phyloP scores from a whole-genome alignment of 2,329 filamentous ascomycete species.

The Hymenoscyphus fructigenus region DNA sequence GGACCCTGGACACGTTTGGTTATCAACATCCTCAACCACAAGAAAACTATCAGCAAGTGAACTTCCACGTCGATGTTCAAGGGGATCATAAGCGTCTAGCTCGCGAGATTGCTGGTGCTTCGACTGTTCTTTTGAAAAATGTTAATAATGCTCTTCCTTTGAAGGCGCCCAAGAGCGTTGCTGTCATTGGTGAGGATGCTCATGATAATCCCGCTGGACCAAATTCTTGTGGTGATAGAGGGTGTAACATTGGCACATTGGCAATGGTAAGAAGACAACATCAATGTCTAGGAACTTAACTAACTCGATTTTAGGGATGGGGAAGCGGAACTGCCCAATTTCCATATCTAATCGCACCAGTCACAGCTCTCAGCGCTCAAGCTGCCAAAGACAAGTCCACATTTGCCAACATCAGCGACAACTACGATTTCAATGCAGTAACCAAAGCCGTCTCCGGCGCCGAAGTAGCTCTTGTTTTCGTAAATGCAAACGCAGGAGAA shows the following conservation, averaged over 20 bases:
- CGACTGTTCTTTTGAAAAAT: slow-evolving; percentile 89
- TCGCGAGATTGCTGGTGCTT: slow-evolving; percentile 74
- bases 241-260: slow-evolving; percentile 59
- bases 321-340: slow-evolving; percentile 73
- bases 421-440: slow-evolving; percentile 50
- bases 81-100: slow-evolving; percentile 72
- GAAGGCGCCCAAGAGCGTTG: slow-evolving; percentile 70
- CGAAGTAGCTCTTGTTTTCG: slow-evolving; percentile 80
- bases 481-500: slow-evolving; percentile 82
- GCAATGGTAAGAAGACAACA: slow-evolving; percentile 50
- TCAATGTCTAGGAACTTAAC: no score
- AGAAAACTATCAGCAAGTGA: slow-evolving; percentile 66
- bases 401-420: slow-evolving; percentile 67
- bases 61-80: slow-evolving; percentile 81
- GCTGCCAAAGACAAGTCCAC: slow-evolving; percentile 58
- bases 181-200: slow-evolving; percentile 80
- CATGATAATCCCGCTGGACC: slow-evolving; percentile 72
- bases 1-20: slow-evolving; percentile 74
- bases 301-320: slow-evolving; percentile 51
- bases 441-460: slow-evolving; percentile 65
- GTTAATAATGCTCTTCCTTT: slow-evolving; percentile 67
- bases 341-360: slow-evolving; percentile 74
- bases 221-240: slow-evolving; percentile 66
- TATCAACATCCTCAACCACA: slow-evolving; percentile 63
- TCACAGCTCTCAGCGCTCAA: slow-evolving; percentile 65